Percentiles rank a stretch among this genome's conserved stretches.
phyloP scores from a whole-genome alignment of 1,284 basidiomycete species.

The Leucoagaricus sp. region DNA sequence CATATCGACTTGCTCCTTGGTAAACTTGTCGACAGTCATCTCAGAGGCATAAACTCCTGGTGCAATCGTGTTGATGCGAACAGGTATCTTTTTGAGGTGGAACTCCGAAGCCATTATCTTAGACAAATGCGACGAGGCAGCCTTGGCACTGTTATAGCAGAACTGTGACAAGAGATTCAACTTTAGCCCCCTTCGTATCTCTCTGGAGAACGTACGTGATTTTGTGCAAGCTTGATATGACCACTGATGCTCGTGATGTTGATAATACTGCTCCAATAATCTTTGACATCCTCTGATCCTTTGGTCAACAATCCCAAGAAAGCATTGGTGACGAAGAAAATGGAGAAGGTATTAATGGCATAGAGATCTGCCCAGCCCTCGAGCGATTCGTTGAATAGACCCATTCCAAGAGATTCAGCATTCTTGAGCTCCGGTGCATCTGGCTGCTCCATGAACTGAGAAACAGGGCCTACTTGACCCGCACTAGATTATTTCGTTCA shows the following conservation, averaged over 20 bases:
- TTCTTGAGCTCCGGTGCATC: slow-evolving; percentile 58
- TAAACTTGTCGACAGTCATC: slow-evolving; percentile 63
- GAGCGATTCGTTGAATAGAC: slow-evolving; percentile 68
- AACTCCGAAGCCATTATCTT: slow-evolving; percentile 77
- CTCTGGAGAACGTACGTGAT: slow-evolving; percentile 54
- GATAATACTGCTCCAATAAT: slow-evolving; percentile 65
- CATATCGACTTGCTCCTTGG: slow-evolving; percentile 49
- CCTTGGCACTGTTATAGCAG: slow-evolving; percentile 78
- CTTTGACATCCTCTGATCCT: slow-evolving; percentile 58
- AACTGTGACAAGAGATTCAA: slow-evolving; percentile 50
- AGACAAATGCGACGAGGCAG: slow-evolving; percentile 72
- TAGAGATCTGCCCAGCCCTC: slow-evolving; percentile 64
- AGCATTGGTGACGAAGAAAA: slow-evolving; percentile 63
- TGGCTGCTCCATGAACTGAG: slow-evolving; percentile 57
- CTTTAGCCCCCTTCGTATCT: background rate
- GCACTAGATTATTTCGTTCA: slow-evolving; percentile 47
- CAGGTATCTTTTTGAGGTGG: slow-evolving; percentile 62
- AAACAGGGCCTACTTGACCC: slow-evolving; percentile 66
- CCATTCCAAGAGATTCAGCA: slow-evolving; percentile 60
- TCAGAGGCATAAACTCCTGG: slow-evolving; percentile 77
- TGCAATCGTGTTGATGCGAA: slow-evolving; percentile 73
- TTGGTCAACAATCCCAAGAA: slow-evolving; percentile 75
- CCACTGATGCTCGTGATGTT: slow-evolving; percentile 80
- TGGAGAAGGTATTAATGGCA: slow-evolving; percentile 66
- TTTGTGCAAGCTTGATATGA: slow-evolving; percentile 65